phyloP scores from a whole-genome alignment of 148 eudicot genomes.

The Persicaria maculosa region DNA sequence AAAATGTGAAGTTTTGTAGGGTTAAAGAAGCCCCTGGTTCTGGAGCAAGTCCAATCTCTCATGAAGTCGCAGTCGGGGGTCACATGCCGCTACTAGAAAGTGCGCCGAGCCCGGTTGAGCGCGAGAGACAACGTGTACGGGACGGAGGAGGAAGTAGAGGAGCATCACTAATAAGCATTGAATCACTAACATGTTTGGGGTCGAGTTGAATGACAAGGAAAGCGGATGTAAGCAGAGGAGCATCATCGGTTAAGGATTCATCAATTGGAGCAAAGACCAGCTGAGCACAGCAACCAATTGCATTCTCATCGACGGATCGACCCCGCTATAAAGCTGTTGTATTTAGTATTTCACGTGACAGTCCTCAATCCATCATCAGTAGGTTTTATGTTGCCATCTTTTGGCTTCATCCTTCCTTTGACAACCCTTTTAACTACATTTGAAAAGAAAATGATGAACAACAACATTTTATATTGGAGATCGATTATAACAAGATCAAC shows the following conservation, averaged over 20 bases:
- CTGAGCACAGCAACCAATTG: constrained; percentile 43
- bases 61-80: no score
- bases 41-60: no score
- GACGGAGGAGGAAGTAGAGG: no score
- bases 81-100: no score
- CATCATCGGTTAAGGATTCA: constrained; percentile 55
- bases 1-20: no score
- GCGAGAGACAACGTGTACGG: no score
- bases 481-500: neutral
- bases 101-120: no score
- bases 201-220: constrained; percentile 56
- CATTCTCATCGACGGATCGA: constrained; percentile 52
- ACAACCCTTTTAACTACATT: constrained; percentile 48
- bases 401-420: constrained; percentile 58
- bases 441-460: neutral
- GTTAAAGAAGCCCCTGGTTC: no score
- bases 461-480: no score
- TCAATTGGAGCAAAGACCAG: constrained; percentile 68
- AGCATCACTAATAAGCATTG: neutral
- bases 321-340: constrained; percentile 47
- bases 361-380: constrained; percentile 65
- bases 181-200: constrained; percentile 37
- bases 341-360: constrained; percentile 66
- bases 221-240: constrained; percentile 50
- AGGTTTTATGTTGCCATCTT: constrained; percentile 53